A percentile compares a stretch with the other conserved stretches of the same genome.
phyloP scores from a whole-genome alignment of 2,329 filamentous ascomycete genomes.

The Hypoxylon sp. region DNA sequence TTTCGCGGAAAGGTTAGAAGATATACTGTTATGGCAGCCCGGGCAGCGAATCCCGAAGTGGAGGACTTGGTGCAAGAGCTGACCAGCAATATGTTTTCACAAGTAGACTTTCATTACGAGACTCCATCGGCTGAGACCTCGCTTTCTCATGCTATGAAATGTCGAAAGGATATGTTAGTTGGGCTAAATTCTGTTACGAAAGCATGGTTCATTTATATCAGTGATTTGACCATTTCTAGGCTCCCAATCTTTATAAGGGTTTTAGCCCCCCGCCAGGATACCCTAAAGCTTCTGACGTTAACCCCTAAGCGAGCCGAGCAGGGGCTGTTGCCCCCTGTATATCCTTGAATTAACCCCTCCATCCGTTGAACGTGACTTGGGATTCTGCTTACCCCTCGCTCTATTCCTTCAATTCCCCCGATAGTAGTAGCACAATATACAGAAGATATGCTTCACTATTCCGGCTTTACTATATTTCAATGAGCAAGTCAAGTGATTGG shows the following conservation, averaged over 20 bases:
- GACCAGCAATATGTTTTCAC: slow-evolving; percentile 21
- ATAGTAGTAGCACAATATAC: too few species aligned
- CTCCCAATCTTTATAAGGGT: too few species aligned
- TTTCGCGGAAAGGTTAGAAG: slow-evolving; percentile 29
- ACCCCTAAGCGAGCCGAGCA: too few species aligned
- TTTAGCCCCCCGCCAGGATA: too few species aligned
- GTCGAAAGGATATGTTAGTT: not conserved
- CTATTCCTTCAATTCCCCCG: not conserved
- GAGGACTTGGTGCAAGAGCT: slow-evolving; percentile 36
- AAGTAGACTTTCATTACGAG: not conserved
- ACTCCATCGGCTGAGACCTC: not conserved
- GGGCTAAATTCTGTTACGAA: too few species aligned
- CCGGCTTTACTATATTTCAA: not conserved
- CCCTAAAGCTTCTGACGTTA: too few species aligned
- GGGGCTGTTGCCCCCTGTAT: too few species aligned
- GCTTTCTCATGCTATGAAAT: not conserved
- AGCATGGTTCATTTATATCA: too few species aligned
- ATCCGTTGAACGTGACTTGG: too few species aligned
- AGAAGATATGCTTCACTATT: not conserved
- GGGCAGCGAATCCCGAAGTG: slow-evolving; percentile 15
- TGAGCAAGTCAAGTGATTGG: slow-evolving; percentile 26
- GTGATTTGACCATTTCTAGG: too few species aligned
- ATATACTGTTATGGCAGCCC: slow-evolving; percentile 37
- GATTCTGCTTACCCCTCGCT: not conserved
- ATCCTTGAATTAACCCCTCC: too few species aligned